Conservation (phyloP, 1,284 basidiomycete genomes). For the Ceratobasidium sp. region DNA sequence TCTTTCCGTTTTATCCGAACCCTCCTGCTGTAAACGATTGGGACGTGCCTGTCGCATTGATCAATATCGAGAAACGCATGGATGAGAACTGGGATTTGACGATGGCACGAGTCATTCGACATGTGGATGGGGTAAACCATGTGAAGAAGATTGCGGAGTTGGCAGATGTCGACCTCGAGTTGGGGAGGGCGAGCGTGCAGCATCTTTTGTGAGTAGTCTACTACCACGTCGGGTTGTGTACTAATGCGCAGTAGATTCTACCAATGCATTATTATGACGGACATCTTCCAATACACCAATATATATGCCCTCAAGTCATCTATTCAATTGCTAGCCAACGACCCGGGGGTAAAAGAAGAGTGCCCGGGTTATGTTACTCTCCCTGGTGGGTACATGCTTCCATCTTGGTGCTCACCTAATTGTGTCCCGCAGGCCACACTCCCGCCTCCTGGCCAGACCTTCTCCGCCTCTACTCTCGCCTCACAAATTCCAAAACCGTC, state of each 20-base stretch:
- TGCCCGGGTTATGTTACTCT: slow-evolving; percentile 91
- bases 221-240: neutral
- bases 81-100: slow-evolving; percentile 98
- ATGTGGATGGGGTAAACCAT: slow-evolving; percentile 92
- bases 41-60: slow-evolving; percentile 94
- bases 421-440: slow-evolving; percentile 55
- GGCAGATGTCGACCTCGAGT: slow-evolving; percentile 87
- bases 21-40: slow-evolving; percentile 91
- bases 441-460: slow-evolving; percentile 86
- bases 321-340: slow-evolving; percentile 86
- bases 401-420: slow-evolving; percentile 14
- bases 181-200: slow-evolving; percentile 89
- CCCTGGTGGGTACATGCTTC: slow-evolving; percentile 62
- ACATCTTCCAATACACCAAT: slow-evolving; percentile 98
- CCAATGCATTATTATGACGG: slow-evolving; percentile 94
- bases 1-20: slow-evolving; percentile 97
- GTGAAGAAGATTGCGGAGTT: slow-evolving; percentile 91
- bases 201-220: slow-evolving; percentile 82
- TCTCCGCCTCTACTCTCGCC: slow-evolving; percentile 84
- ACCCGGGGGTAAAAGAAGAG: slow-evolving; percentile 84
- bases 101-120: slow-evolving; percentile 86
- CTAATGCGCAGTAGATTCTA: slow-evolving; percentile 74
- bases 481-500: slow-evolving; percentile 88
- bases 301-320: slow-evolving; percentile 92
- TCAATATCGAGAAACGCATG: slow-evolving; percentile 82